A percentile compares a stretch with the other conserved stretches of the same genome.
Conservation (phyloP, 352 stramenopile species). For the Phytophthora megakarya region DNA sequence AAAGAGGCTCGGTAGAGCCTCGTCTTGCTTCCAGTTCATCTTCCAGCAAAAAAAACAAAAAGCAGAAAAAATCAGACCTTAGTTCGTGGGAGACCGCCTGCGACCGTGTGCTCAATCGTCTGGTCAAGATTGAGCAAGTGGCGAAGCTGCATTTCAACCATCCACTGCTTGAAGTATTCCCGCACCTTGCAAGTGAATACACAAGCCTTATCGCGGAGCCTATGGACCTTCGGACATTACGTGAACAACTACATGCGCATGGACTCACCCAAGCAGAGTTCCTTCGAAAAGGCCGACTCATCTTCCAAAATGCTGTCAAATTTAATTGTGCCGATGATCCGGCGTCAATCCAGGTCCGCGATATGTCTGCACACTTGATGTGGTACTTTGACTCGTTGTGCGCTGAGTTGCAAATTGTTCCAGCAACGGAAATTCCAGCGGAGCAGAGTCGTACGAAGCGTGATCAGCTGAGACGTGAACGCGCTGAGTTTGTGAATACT, state of each 20-base stretch:
- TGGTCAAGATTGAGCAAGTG: conserved; percentile 83
- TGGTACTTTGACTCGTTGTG: conserved; percentile 90
- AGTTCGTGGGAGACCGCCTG: conserved; percentile 68
- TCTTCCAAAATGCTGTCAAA: conserved; percentile 83
- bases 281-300: conserved; percentile 68
- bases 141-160: conserved; percentile 81
- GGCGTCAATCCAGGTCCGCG: conserved; percentile 75
- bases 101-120: conserved; percentile 71
- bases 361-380: conserved; percentile 77
- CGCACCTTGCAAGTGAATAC: conserved; percentile 73
- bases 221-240: conserved; percentile 82
- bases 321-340: conserved; percentile 82
- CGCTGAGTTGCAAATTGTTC: conserved; percentile 56
- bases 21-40: conserved; percentile 31
- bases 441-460: conserved; percentile 43
- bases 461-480: conserved; percentile 54
- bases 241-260: conserved; percentile 66
- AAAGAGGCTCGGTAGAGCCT: conserved; percentile 39
- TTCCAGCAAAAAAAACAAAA: conserved; percentile 66
- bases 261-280: conserved; percentile 58
- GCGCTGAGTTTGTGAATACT: conserved; percentile 51
- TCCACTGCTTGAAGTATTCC: conserved; percentile 76
- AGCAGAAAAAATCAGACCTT: conserved; percentile 82
- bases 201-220: conserved; percentile 66
- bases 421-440: conserved; percentile 21